phyloP scores from a whole-genome alignment of 169 alveolate species.

The Plasmodium adleri region DNA sequence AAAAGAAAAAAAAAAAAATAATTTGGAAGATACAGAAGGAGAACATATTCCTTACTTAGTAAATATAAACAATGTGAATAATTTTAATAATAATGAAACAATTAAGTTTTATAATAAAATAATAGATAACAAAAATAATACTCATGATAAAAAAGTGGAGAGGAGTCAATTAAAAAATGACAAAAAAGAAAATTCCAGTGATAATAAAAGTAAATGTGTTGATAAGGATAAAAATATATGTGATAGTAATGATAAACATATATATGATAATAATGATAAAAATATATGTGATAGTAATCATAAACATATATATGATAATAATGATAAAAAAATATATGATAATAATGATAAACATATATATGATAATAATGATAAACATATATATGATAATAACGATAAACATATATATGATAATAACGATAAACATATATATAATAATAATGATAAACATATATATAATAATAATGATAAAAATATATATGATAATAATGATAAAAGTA shows the following conservation, averaged over 20 bases:
- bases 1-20: too few species aligned
- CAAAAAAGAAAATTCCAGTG: background rate
- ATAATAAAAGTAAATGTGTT: background rate
- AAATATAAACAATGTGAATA: constrained; percentile 5
- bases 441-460: background rate
- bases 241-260: background rate
- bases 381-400: background rate
- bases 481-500: background rate
- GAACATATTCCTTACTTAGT: constrained; percentile 76
- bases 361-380: background rate
- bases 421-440: background rate
- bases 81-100: background rate
- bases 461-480: background rate
- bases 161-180: background rate
- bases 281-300: background rate
- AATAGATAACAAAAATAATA: background rate
- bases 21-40: too few species aligned
- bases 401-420: background rate
- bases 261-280: background rate
- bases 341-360: background rate
- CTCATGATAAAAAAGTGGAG: background rate
- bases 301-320: background rate
- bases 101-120: background rate
- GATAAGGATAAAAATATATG: background rate
- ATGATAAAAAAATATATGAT: background rate